A percentile compares a stretch with the other conserved stretches of the same genome.
These are phyloP conservation scores for Fusarium liriodendri DNA, from an alignment of 2,329 filamentous ascomycete species.

Conservation along the genomic window DNA sequence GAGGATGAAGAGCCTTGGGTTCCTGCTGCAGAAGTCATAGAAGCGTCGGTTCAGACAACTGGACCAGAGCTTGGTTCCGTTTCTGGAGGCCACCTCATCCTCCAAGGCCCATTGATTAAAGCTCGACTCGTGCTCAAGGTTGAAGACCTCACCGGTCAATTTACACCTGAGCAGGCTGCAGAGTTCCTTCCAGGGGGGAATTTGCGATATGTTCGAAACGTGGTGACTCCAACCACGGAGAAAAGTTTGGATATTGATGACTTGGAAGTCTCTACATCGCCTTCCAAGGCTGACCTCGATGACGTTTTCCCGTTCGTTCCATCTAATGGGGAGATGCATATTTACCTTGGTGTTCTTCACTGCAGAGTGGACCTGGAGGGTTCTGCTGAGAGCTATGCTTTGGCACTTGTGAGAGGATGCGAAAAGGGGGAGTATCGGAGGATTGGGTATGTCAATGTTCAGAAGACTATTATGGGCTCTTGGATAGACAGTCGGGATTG, in stretches of 20 bases:
- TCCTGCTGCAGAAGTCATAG: constrained; percentile 2
- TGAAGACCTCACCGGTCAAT: constrained; percentile 17
- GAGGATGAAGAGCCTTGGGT: constrained; percentile 19
- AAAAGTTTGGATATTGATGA: background rate
- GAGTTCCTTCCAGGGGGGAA: constrained; percentile 30
- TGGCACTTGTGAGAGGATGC: constrained; percentile 15
- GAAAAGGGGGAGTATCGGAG: constrained; percentile 30
- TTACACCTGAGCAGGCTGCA: constrained; percentile 26
- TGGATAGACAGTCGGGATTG: constrained; percentile 18
- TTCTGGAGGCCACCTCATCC: constrained; percentile 11
- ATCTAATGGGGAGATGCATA: background rate
- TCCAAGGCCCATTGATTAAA: constrained; percentile 29
- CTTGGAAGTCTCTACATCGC: background rate
- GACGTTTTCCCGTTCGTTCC: background rate
- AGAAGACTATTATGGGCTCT: background rate
- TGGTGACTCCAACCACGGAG: background rate
- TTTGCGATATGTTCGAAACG: constrained; percentile 21
- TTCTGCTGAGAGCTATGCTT: background rate
- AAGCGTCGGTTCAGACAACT: constrained; percentile 11
- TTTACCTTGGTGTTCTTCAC: constrained; percentile 25
- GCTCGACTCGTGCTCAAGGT: constrained; percentile 18
- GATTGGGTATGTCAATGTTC: constrained; percentile 15
- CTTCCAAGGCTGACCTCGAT: constrained; percentile 16
- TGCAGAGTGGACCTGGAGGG: background rate
- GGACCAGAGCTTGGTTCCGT: constrained; percentile 25